phyloP scores from a whole-genome alignment of 208 protist species.

The Entamoeba invadens region DNA sequence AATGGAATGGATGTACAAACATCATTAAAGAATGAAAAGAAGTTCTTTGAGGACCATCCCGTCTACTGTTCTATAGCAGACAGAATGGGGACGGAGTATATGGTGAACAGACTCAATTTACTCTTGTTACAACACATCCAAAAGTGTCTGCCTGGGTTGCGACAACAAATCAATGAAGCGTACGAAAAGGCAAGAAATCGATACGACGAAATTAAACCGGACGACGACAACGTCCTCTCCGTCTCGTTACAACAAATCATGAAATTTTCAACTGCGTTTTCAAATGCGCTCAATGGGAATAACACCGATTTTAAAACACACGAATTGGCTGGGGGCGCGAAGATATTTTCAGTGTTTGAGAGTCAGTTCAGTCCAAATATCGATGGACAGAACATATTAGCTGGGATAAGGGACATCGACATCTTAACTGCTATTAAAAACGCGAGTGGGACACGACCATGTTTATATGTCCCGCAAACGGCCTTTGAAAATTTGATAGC shows the following conservation, averaged over 20 bases:
- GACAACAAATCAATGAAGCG: not conserved
- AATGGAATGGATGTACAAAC: not conserved
- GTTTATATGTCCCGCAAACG: conserved; percentile 17
- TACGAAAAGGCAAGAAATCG: too few species aligned
- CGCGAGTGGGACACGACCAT: not conserved
- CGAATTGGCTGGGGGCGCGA: conserved; percentile 24
- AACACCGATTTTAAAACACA: not conserved
- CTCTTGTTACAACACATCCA: conserved; percentile 15
- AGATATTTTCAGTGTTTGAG: conserved; percentile 21
- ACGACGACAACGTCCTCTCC: not conserved
- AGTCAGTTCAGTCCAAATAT: not conserved
- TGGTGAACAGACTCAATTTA: conserved; percentile 22
- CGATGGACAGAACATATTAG: not conserved
- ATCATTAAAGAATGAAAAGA: conserved; percentile 12
- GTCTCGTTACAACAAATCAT: not conserved
- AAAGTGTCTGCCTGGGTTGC: not conserved
- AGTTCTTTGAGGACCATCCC: conserved; percentile 8
- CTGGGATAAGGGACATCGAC: conserved; percentile 4
- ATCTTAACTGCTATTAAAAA: conserved; percentile 22
- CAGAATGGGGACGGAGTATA: conserved; percentile 9
- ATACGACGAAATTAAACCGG: not conserved
- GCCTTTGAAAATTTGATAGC: conserved; percentile 20
- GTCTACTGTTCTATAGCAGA: not conserved
- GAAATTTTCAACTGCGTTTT: not conserved
- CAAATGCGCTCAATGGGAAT: conserved; percentile 3